phyloP scores from a whole-genome alignment of 306 rosid genomes.

The Trichosanthes cucumerina region DNA sequence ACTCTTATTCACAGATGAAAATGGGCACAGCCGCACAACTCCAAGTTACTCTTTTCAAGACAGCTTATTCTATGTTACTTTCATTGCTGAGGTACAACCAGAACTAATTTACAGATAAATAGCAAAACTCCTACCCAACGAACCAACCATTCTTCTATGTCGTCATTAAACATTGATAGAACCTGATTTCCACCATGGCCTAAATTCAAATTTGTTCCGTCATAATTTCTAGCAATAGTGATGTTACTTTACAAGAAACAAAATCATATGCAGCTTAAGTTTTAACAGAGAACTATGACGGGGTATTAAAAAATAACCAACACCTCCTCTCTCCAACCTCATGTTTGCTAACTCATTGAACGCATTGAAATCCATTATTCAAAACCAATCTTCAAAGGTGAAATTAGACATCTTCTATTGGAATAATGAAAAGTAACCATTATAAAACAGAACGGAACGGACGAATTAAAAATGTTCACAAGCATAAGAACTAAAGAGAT shows the following conservation, averaged over 20 bases:
- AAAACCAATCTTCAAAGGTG: background rate
- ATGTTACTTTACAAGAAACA: too few species aligned
- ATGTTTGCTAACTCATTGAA: too few species aligned
- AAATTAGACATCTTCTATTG: background rate
- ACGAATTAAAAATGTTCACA: background rate
- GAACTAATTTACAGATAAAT: background rate
- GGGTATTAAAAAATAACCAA: too few species aligned
- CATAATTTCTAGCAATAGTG: background rate
- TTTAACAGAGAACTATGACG: too few species aligned
- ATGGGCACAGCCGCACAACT: background rate
- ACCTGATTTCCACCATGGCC: background rate
- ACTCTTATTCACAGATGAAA: background rate
- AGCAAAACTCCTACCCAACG: background rate
- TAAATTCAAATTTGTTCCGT: background rate
- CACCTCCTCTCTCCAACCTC: too few species aligned
- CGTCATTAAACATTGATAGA: background rate
- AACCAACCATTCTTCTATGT: background rate
- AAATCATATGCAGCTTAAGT: too few species aligned
- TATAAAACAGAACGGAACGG: background rate
- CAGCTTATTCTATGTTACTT: background rate
- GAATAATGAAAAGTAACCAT: background rate
- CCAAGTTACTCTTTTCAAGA: background rate
- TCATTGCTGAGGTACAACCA: background rate
- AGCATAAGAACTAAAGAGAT: background rate
- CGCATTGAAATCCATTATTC: background rate